These are phyloP conservation scores for Perilla frutescens DNA, from an alignment of 257 asterid genomes.

Conservation along the genomic window DNA sequence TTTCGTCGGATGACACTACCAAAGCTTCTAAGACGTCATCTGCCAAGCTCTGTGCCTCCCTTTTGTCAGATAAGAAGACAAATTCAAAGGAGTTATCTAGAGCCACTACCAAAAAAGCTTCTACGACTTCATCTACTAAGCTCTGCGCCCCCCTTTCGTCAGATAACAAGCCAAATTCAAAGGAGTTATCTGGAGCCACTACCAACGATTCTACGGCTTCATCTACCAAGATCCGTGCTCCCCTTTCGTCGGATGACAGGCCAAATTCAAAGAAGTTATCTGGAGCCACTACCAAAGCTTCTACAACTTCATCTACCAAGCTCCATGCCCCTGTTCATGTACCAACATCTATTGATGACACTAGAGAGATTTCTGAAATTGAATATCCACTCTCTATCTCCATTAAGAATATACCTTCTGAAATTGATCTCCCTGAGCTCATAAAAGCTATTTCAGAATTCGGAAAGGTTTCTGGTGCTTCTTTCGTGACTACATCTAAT, in stretches of 20 bases:
- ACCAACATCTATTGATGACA: conserved; percentile 24
- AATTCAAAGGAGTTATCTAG: conserved; percentile 7
- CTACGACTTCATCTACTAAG: conserved; percentile 32
- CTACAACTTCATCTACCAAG: conserved; percentile 34
- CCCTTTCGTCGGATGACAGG: conserved; percentile 32
- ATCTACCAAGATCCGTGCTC: conserved; percentile 16
- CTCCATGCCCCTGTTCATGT: conserved; percentile 19
- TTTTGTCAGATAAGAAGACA: no score
- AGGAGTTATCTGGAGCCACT: conserved; percentile 12
- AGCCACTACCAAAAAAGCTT: conserved; percentile 5
- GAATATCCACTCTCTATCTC: conserved; percentile 36
- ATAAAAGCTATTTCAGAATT: conserved; percentile 51
- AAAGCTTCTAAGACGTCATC: background rate
- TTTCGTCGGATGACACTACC: conserved; percentile 27
- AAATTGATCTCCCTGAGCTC: conserved; percentile 42
- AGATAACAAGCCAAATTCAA: background rate
- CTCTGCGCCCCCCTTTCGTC: background rate
- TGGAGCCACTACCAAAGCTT: conserved; percentile 17
- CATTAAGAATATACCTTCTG: conserved; percentile 40
- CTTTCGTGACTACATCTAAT: conserved; percentile 34
- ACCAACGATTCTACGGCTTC: conserved; percentile 30
- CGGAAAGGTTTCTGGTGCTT: conserved; percentile 55
- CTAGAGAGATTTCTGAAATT: conserved; percentile 24
- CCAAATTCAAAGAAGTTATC: conserved; percentile 5
- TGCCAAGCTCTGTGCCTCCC: no score